Percentiles rank a stretch among this genome's conserved stretches.
phyloP scores from a whole-genome alignment of 345 rosid genomes.

The Bruguiera sexangula region DNA sequence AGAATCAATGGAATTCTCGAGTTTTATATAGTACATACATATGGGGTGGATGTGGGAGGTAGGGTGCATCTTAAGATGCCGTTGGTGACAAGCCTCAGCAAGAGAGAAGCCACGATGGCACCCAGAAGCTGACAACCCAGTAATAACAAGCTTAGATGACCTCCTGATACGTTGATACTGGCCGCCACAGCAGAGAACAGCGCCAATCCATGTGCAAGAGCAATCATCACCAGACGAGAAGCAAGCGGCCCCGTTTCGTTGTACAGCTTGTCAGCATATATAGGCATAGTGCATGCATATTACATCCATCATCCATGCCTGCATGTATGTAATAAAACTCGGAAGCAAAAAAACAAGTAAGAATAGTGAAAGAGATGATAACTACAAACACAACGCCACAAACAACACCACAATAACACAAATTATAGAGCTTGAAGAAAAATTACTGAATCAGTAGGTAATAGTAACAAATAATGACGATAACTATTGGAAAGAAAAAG shows the following conservation, averaged over 20 bases:
- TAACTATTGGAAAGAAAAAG: neutral
- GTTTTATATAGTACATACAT: no score
- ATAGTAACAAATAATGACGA: neutral
- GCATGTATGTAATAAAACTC: no score
- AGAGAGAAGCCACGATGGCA: slow-evolving; percentile 55
- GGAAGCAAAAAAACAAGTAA: no score
- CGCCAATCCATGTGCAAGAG: slow-evolving; percentile 68
- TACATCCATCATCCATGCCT: no score
- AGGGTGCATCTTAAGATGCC: slow-evolving; percentile 45
- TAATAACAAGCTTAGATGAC: slow-evolving; percentile 60
- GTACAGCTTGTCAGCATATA: slow-evolving; percentile 45
- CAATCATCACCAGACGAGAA: slow-evolving; percentile 42
- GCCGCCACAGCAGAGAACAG: slow-evolving; percentile 56
- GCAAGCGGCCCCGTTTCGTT: slow-evolving; percentile 35
- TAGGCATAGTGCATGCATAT: neutral
- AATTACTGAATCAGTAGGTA: neutral
- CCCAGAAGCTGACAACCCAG: slow-evolving; percentile 78
- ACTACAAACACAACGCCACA: no score
- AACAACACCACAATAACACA: no score
- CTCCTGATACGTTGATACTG: slow-evolving; percentile 63
- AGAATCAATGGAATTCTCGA: no score
- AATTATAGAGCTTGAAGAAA: neutral
- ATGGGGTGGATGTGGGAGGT: no score
- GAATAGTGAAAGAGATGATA: no score
- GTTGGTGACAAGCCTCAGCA: slow-evolving; percentile 58